Conservation (phyloP, 768 basidiomycete genomes). For the Lactarius trivialis region DNA sequence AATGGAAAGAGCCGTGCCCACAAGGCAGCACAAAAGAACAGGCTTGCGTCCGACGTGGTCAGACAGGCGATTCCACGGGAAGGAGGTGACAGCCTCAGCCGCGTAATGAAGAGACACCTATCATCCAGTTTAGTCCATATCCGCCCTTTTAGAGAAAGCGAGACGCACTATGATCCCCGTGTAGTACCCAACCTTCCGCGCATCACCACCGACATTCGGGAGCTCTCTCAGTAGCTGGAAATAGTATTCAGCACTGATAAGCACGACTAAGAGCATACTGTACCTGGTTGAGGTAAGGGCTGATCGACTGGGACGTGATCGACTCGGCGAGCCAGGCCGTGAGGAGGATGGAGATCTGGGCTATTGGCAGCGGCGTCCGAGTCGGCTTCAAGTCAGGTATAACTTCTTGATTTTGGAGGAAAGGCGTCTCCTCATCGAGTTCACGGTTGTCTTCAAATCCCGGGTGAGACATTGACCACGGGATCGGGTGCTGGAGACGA, state of each 20-base stretch:
- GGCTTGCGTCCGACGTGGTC: not conserved
- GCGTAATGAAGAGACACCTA: not conserved
- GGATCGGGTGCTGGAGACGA: no score
- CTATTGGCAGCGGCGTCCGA: not conserved
- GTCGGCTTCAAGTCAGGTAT: not conserved
- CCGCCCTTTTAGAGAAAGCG: not conserved
- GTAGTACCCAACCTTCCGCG: not conserved
- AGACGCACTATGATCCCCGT: not conserved
- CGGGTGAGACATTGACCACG: no score
- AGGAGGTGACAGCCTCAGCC: not conserved
- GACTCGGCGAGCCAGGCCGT: not conserved
- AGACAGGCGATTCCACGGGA: not conserved
- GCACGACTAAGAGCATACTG: no score
- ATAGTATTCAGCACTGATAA: not conserved
- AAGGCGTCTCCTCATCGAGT: not conserved
- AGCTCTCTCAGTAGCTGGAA: not conserved
- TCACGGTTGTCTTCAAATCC: not conserved
- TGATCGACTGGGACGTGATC: no score
- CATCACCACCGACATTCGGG: not conserved
- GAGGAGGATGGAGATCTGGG: not conserved
- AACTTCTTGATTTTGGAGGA: not conserved
- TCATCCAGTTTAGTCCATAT: not conserved
- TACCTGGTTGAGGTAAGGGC: no score
- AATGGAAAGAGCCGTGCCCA: not conserved
- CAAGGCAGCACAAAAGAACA: not conserved